phyloP scores from a whole-genome alignment of 306 rosid genomes.

The Calophaca sinica region DNA sequence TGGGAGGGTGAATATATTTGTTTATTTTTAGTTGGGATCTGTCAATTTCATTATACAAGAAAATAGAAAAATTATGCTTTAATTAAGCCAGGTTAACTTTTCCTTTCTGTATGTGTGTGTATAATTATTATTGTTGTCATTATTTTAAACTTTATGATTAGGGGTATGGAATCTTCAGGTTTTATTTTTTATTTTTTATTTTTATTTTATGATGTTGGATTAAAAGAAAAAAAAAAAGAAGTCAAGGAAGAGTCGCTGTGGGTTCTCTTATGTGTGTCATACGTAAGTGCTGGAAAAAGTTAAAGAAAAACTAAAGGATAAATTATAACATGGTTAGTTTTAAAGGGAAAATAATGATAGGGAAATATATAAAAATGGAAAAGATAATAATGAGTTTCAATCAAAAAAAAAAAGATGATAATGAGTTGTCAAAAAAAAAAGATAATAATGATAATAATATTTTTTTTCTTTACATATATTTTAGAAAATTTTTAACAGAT shows the following conservation, averaged over 20 bases:
- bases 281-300: constrained; percentile 48
- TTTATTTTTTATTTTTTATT: constrained; percentile 21
- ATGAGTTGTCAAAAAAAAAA: neutral
- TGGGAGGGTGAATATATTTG: constrained; percentile 50
- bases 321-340: constrained; percentile 27
- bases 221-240: constrained; percentile 41
- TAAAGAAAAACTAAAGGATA: constrained; percentile 37
- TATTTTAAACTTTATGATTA: constrained; percentile 49
- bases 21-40: constrained; percentile 67
- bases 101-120: constrained; percentile 26
- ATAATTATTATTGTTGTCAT: constrained; percentile 38
- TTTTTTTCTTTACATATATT: constrained; percentile 14
- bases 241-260: constrained; percentile 41
- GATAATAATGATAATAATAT: neutral
- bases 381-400: constrained; percentile 15
- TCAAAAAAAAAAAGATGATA: neutral
- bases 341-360: constrained; percentile 42
- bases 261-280: constrained; percentile 42
- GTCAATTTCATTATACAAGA: constrained; percentile 53
- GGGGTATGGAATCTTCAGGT: constrained; percentile 57
- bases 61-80: constrained; percentile 37
- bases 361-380: constrained; percentile 28
- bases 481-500: constrained; percentile 18
- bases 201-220: constrained; percentile 28
- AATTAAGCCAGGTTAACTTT: constrained; percentile 43